Evolutionary conservation across 805 yeast species (phyloP).

Genomic region (Lipomyces orientalis): DNA sequence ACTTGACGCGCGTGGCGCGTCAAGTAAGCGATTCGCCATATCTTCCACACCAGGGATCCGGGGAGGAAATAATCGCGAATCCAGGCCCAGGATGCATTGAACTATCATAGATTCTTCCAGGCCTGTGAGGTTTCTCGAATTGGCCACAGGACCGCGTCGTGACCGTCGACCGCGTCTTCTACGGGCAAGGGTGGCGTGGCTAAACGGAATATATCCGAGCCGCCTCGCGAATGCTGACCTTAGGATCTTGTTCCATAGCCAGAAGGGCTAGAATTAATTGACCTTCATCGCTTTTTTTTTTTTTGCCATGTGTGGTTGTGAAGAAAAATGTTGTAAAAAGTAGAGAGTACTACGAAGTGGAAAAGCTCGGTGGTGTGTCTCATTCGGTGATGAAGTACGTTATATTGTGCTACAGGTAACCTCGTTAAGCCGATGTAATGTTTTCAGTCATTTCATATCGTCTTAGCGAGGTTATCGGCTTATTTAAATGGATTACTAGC

Average conservation of each 20-base stretch:
- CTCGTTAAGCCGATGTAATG: too few relatives aligned
- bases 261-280: too few relatives aligned
- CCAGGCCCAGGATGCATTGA: constrained; percentile 9
- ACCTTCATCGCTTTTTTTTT: too few relatives aligned
- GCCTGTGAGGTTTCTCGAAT: background rate
- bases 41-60: constrained; percentile 9
- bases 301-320: too few relatives aligned
- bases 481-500: too few relatives aligned
- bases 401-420: too few relatives aligned
- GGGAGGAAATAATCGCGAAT: constrained; percentile 6
- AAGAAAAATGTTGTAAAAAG: too few relatives aligned
- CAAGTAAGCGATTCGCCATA: constrained; percentile 6
- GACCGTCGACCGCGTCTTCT: background rate
- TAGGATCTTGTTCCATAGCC: too few relatives aligned
- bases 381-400: background rate
- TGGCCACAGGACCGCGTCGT: background rate
- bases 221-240: background rate
- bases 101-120: background rate
- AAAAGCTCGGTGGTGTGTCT: background rate
- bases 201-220: background rate
- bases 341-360: background rate
- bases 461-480: too few relatives aligned
- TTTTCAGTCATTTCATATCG: too few relatives aligned
- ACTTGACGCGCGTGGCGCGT: background rate
- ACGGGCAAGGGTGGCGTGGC: background rate